Base-by-base conservation (phyloP, 805 yeast species). In the Saccharomycopsis sp. region DNA sequence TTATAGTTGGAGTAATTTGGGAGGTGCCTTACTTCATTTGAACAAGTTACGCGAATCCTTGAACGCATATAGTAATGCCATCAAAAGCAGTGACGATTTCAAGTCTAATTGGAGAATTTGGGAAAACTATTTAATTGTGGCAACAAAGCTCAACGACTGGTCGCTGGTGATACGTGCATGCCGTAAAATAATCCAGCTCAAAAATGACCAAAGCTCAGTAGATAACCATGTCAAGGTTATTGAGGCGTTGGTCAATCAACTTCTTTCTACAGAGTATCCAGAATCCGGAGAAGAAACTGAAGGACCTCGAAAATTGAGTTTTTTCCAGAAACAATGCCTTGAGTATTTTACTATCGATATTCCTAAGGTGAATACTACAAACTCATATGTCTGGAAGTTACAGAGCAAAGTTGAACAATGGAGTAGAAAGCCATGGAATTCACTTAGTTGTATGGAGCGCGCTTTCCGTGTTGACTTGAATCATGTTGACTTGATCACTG, bases 1-100 rank as follows among this genome's bases (percentile, higher is more conserved):
- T 1, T 83, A 83, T 67, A 82, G 96, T 1, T 94, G 99, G 99
- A 84, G 96, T 9, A 94, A 94, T 67, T 76, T 94, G 64, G 90
- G 96, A 3, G 84, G 94, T 9, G 84, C 97, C 0, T 77, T 89
- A 56, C 72, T 91, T 46, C 80, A 79, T 61, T 67, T 79, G 55
- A 84, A 79, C 55, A 87, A 88, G 69, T 70, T 80, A 20, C 79
- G 80, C 62, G 96, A 90, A 63, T 96, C 98, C 0, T 85, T 89
- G 66, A 83, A 81, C 62, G 97, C 99, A 1, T 75, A 92, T 64
- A 83, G 86, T 66, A 83, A 83, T 62, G 97, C 98, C 0, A 78
- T 89, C 18, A 74, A 85, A 47, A 77, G 78, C 34, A 85, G 90
- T 41, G 85, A 83, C 52, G 81, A 83, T 24, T 75, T 78, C 12